These are phyloP conservation scores for Potentilla sterilis DNA, from an alignment of 306 rosid species.

Conservation along the genomic window DNA sequence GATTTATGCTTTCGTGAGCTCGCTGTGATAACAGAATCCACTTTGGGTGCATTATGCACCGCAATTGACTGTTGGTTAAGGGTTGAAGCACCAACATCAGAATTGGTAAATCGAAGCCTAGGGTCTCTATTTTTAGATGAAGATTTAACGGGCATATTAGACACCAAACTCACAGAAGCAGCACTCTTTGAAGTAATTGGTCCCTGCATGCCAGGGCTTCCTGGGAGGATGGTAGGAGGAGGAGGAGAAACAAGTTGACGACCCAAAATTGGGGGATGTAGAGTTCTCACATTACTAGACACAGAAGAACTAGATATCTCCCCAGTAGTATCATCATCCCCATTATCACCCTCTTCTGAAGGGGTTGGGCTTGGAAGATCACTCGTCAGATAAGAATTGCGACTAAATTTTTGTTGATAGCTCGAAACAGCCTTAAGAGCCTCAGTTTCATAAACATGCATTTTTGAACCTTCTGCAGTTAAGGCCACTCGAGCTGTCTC, in stretches of 20 bases:
- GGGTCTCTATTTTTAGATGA: conserved; percentile 87
- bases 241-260: conserved; percentile 43
- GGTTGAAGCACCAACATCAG: conserved; percentile 52
- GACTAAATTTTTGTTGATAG: conserved; percentile 92
- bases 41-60: conserved; percentile 47
- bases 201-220: conserved; percentile 44
- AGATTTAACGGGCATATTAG: conserved; percentile 44
- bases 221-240: conserved; percentile 29
- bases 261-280: conserved; percentile 34
- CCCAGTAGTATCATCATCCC: conserved; percentile 49
- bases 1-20: conserved; percentile 71
- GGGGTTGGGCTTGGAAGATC: conserved; percentile 99
- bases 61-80: conserved; percentile 44
- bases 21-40: conserved; percentile 41
- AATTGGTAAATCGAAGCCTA: conserved; percentile 69
- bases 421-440: conserved; percentile 84
- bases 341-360: conserved; percentile 61
- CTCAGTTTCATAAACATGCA: conserved; percentile 75
- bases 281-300: conserved; percentile 31
- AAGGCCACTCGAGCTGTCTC: conserved; percentile 38
- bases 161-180: conserved; percentile 32
- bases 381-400: conserved; percentile 55
- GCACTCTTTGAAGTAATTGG: conserved; percentile 35
- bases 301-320: conserved; percentile 72
- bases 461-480: conserved; percentile 41